Evolutionary conservation across 768 basidiomycete genomes (phyloP), one percentile per base, ranked within the genome.

Genomic region (Hygrocybe punicea): DNA sequence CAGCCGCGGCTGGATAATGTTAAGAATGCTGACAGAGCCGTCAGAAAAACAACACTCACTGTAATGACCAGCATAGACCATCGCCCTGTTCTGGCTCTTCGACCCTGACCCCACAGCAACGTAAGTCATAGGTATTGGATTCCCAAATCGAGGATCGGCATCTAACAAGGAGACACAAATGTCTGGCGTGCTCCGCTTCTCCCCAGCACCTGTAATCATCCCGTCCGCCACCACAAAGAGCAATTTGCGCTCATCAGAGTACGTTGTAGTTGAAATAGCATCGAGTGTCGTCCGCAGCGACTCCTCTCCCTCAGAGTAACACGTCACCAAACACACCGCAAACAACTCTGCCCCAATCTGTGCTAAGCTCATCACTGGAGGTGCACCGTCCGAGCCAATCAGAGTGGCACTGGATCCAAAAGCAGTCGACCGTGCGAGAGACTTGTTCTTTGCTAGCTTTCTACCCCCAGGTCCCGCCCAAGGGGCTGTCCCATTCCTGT

Each of bases 11-110:
- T 88, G 51, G 36, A 53, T 47, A 39, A 42, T 51, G 56, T 60
- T 36, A 53, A 59, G 36, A 56, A 54, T 24, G 21, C 34, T 24
- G n/a, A 23, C 8, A 50, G 34, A 21, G 34, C 29, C 35, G 11
- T 55, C 44, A 25, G 47, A 24, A 23, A 35, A 60, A 36, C 48
- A 53, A 36, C 33, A 82, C 93, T 69, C 70, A 95, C 93, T 91
- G 73, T 98, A 98, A 77, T 99, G 96, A n/a, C 97, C 97, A 51
- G 97, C 97, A 77, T 99, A 98, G 17, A 98, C 91, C 91, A 97
- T 91, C 6, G 96, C 96, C 54, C 93, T 82, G 65, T 99, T 99
- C 68, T 94, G 86, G 53, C 80, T 81, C 77, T 98, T 98, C 17
- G 84, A 74, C 2, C 97, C 96, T 8, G 87, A 83, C 2, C 93